Evolutionary conservation across 2,329 filamentous ascomycete genomes (phyloP).

Genomic region (Fusarium penzigii): DNA sequence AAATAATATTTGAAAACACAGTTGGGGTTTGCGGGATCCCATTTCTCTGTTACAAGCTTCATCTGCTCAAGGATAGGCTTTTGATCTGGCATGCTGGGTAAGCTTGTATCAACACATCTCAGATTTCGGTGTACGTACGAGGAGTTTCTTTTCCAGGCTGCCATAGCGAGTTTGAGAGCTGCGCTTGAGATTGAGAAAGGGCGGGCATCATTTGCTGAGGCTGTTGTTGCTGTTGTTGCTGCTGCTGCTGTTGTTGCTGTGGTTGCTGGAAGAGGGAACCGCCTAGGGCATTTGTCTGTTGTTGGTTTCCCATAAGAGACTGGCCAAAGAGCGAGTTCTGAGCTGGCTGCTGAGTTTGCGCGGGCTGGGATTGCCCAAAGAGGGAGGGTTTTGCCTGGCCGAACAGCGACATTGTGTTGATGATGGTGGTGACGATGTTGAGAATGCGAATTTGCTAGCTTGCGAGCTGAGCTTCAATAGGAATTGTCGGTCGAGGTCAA

Average conservation of each 20-base stretch:
- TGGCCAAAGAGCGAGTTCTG: conserved; percentile 20
- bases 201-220: conserved; percentile 42
- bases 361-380: conserved; percentile 41
- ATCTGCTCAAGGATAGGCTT: conserved; percentile 78
- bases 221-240: conserved; percentile 44
- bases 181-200: conserved; percentile 47
- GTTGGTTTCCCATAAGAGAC: conserved; percentile 34
- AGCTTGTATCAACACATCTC: neutral
- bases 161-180: conserved; percentile 53
- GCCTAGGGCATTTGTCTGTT: conserved; percentile 24
- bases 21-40: conserved; percentile 67
- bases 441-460: conserved; percentile 12
- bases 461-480: conserved; percentile 20
- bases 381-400: conserved; percentile 40
- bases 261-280: neutral
- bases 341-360: conserved; percentile 34
- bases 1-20: conserved; percentile 83
- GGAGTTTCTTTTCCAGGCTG: conserved; percentile 52
- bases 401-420: conserved; percentile 40
- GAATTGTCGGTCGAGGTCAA: conserved; percentile 1
- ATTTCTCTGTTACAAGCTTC: conserved; percentile 68
- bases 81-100: conserved; percentile 46
- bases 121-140: conserved; percentile 38
- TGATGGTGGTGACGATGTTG: conserved; percentile 7
- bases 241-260: conserved; percentile 27